phyloP scores from a whole-genome alignment of 257 asterid species.

The Salvia hispanica region DNA sequence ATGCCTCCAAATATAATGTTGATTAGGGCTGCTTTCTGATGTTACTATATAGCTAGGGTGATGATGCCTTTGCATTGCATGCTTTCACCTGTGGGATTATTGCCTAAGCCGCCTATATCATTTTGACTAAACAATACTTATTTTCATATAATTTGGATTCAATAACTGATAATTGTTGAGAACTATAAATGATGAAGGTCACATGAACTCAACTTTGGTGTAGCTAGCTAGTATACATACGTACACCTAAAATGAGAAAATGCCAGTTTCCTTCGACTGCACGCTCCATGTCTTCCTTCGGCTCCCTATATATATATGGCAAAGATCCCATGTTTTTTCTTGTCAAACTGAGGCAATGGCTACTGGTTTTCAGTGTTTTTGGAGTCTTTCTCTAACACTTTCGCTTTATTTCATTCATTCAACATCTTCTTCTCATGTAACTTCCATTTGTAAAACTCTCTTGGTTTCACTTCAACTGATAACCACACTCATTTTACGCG shows the following conservation, averaged over 20 bases:
- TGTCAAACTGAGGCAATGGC: conserved; percentile 37
- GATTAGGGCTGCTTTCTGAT: conserved; percentile 21
- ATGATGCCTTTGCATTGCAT: conserved; percentile 13
- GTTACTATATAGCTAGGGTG: conserved; percentile 12
- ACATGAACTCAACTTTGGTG: conserved; percentile 28
- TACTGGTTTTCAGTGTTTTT: conserved; percentile 32
- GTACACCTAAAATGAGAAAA: neutral
- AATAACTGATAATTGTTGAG: conserved; percentile 7
- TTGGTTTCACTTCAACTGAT: conserved; percentile 25
- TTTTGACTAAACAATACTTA: too few species aligned
- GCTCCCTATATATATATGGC: conserved; percentile 31
- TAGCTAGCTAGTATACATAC: conserved; percentile 1
- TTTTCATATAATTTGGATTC: conserved; percentile 13
- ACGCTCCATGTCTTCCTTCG: conserved; percentile 6
- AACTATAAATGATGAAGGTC: conserved; percentile 30
- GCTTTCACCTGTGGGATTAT: conserved; percentile 1
- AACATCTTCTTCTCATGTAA: conserved; percentile 49
- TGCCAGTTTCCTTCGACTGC: neutral
- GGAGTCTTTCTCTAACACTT: conserved; percentile 53
- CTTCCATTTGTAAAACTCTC: conserved; percentile 21
- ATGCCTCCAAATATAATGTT: conserved; percentile 31
- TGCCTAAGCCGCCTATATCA: conserved; percentile 5
- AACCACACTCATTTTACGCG: neutral
- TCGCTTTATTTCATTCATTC: conserved; percentile 44
- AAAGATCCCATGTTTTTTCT: conserved; percentile 31